Percentiles rank a stretch among this genome's conserved stretches.
Evolutionary conservation across 345 rosid species (phyloP).

Genomic region (Populus deltoides): DNA sequence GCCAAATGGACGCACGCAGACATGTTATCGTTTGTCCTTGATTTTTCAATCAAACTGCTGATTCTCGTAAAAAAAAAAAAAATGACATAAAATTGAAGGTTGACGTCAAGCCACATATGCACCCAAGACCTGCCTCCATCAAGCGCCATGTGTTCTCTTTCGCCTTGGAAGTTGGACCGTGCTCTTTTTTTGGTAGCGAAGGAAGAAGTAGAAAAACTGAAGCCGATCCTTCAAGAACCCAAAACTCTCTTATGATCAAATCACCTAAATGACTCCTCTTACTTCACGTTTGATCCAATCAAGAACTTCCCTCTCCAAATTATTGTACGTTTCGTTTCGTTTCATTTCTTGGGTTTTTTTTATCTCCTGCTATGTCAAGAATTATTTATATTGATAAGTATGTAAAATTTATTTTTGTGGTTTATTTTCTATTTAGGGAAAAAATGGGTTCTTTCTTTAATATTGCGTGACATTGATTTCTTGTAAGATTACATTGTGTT

Average conservation of each 20-base stretch:
- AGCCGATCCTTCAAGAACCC: not conserved
- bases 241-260: not conserved
- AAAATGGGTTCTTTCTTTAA: not conserved
- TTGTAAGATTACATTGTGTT: not conserved
- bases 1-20: no score
- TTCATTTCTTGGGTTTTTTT: no score
- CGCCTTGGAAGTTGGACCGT: not conserved
- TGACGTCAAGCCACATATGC: constrained; percentile 31
- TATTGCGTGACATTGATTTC: not conserved
- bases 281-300: constrained; percentile 45
- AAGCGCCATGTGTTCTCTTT: constrained; percentile 33
- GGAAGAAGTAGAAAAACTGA: not conserved
- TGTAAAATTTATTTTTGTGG: no score
- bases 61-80: not conserved
- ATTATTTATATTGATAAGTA: not conserved
- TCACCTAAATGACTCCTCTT: constrained; percentile 35
- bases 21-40: no score
- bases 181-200: not conserved
- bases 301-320: constrained; percentile 28
- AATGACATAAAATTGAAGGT: constrained; percentile 6
- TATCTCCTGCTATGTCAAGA: not conserved
- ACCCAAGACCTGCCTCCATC: constrained; percentile 9
- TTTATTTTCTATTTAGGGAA: not conserved
- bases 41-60: not conserved
- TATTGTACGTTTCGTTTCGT: constrained; percentile 33